Conservation (phyloP, 306 rosid genomes). For the Fagus sylvatica region DNA sequence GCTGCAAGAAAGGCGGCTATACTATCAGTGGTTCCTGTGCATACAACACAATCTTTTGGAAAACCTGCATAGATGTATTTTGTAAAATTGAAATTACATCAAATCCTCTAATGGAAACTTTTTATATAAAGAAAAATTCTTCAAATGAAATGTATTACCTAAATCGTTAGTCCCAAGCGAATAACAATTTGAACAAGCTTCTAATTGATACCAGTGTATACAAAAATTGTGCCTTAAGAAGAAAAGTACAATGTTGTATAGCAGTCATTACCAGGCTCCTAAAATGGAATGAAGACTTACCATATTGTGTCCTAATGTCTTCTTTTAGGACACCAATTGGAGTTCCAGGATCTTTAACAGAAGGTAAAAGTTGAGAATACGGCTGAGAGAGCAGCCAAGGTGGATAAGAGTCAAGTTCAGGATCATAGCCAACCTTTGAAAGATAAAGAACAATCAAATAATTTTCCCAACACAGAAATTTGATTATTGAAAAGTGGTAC, state of each 20-base stretch:
- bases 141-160: neutral
- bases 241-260: neutral
- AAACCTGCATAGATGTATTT: conserved; percentile 56
- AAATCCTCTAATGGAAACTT: neutral
- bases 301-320: conserved; percentile 49
- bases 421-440: conserved; percentile 93
- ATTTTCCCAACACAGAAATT: neutral
- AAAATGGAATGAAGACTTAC: conserved; percentile 36
- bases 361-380: conserved; percentile 72
- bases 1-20: conserved; percentile 97
- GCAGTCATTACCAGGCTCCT: neutral
- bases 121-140: neutral
- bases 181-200: neutral
- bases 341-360: conserved; percentile 83
- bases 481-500: neutral
- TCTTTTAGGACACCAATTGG: conserved; percentile 66
- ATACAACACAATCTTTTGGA: conserved; percentile 67
- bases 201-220: neutral
- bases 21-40: conserved; percentile 94
- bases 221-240: neutral
- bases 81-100: neutral
- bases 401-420: conserved; percentile 81
- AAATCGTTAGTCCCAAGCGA: neutral
- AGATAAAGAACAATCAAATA: conserved; percentile 15
- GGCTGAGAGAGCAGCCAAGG: conserved; percentile 78